Evolutionary conservation across 805 yeast species (phyloP).

Genomic region (Myxozyma geophila): DNA sequence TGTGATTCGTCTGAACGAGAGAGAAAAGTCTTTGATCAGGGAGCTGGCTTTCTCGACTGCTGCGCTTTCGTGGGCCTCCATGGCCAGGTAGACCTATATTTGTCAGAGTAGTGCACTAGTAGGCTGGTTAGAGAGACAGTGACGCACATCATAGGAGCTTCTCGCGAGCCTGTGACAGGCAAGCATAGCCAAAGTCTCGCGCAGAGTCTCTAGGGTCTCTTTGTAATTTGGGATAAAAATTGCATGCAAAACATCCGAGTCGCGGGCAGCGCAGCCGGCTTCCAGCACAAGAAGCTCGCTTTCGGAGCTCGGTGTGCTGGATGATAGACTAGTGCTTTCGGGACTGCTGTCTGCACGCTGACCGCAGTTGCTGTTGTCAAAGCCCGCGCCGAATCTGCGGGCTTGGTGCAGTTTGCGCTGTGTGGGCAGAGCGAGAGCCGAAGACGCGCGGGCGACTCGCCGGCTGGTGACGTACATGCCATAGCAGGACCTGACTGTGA

Average conservation of each 20-base stretch:
- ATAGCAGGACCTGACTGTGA: constrained; percentile 32
- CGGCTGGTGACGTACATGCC: constrained; percentile 26
- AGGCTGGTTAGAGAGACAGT: background rate
- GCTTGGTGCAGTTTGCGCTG: background rate
- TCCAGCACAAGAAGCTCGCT: background rate
- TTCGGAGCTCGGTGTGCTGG: background rate
- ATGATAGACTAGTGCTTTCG: background rate
- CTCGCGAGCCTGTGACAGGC: constrained; percentile 30
- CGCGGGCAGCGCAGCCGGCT: background rate
- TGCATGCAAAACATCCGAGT: constrained; percentile 23
- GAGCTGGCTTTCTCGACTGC: constrained; percentile 23
- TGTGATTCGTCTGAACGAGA: constrained; percentile 22
- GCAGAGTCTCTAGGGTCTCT: constrained; percentile 29
- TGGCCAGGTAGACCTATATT: constrained; percentile 25
- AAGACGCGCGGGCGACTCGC: background rate
- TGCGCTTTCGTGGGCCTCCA: constrained; percentile 30
- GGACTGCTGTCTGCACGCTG: background rate
- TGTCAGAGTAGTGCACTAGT: background rate
- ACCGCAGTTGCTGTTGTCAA: background rate
- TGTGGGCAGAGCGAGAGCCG: no score
- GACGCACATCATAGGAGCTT: constrained; percentile 25
- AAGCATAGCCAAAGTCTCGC: constrained; percentile 34
- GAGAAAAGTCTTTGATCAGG: constrained; percentile 18
- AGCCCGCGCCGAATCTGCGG: background rate
- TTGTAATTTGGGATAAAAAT: constrained; percentile 34